Evolutionary conservation across 129 eudicot genomes (phyloP).

Genomic region (Mikania micrantha): DNA sequence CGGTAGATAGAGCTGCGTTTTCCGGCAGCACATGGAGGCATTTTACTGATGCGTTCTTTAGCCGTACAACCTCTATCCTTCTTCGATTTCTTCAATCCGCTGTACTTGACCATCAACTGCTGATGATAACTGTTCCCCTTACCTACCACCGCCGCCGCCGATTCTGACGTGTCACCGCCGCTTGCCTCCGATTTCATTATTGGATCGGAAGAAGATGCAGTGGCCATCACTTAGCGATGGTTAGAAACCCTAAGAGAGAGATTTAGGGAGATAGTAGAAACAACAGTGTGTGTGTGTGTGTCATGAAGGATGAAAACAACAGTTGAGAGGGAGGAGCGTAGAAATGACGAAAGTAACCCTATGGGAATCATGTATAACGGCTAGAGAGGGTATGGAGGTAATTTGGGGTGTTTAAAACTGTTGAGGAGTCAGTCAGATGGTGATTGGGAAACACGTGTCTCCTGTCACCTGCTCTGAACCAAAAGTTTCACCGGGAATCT

Average conservation of each 20-base stretch:
- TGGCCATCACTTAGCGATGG: conserved; percentile 20
- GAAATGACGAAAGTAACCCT: conserved; percentile 29
- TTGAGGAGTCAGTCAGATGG: conserved; percentile 5
- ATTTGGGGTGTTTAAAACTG: conserved; percentile 18
- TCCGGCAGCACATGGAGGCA: conserved; percentile 99
- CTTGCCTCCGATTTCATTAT: conserved; percentile 42
- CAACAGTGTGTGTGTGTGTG: conserved; percentile 4
- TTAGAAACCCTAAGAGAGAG: conserved; percentile 30
- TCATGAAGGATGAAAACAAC: conserved; percentile 18
- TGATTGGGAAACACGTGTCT: conserved; percentile 23
- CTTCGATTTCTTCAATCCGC: conserved; percentile 80
- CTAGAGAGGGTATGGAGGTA: conserved; percentile 24
- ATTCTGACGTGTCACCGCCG: conserved; percentile 21
- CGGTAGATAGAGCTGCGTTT: conserved; percentile 98
- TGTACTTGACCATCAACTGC: conserved; percentile 46
- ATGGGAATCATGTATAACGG: conserved; percentile 21
- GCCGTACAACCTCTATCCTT: conserved; percentile 93
- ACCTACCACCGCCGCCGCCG: conserved; percentile 34
- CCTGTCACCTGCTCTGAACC: no score
- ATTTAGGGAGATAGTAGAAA: background rate
- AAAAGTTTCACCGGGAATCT: conserved; percentile 12
- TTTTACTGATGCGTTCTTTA: conserved; percentile 91
- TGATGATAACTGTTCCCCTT: conserved; percentile 35
- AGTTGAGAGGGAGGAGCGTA: conserved; percentile 4
- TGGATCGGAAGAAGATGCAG: conserved; percentile 33